Base-by-base conservation (phyloP, 2,329 filamentous ascomycete species). In the Sclerotinia borealis region DNA sequence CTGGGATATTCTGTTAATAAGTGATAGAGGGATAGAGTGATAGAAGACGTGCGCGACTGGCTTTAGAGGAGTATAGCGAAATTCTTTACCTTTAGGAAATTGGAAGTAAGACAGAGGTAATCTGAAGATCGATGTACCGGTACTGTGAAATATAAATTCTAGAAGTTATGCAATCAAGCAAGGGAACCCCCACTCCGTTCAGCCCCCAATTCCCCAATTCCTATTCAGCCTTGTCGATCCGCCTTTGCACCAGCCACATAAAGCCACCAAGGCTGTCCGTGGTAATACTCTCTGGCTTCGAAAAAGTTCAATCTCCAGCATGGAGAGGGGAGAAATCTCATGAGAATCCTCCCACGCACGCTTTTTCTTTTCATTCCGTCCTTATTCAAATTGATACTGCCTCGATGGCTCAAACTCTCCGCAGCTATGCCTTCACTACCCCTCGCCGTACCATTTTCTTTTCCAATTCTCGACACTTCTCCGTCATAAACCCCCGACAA, bases 371-470 rank as follows among this genome's bases (percentile, higher is more conserved):
- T 41, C 60, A 29, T 58, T 58, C 34, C 19, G 34, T 43, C 27
- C 27, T 27, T 27, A 11, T 55, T 31, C n/a, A n/a, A 19, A 61
- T 31, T 52, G 39, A 48, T 39, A 34, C 41, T 22, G 19, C 29
- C 48, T 15, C 52, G 49, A 71, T 72, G 71, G 69, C 70, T 41
- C 66, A 69, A 36, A 56, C 63, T 41, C 64, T 74, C 43, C 69
- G 66, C 13, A 67, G 69, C 50, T 69, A 71, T n/a, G 41, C 72
- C 50, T 63, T 67, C 31, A 22, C 58, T 15, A 63, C 61, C 27
- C 34, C 54, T 31, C 61, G 64, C 15, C 60, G 64, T 19, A 37
- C 61, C 29, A 62, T 63, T 41, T 59, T 58, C 29, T 45, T 63
- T 27, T 48, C 59, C 47, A 50, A 61, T 34, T 61, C 65, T 61